Conservation (phyloP, 768 basidiomycete species). For the Favolaschia claudopus region DNA sequence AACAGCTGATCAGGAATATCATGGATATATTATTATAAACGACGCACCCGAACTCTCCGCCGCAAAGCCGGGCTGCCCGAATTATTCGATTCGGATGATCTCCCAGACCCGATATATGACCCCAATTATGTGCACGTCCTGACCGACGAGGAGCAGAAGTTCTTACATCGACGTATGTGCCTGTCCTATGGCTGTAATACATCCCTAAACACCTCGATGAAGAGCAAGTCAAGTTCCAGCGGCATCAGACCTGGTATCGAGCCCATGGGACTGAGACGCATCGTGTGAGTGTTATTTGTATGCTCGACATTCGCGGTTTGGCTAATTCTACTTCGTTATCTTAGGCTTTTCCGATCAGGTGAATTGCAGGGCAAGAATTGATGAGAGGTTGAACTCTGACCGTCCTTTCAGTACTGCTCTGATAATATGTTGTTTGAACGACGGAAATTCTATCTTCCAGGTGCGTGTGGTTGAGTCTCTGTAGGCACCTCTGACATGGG, state of each 20-base stretch:
- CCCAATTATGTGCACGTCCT: conserved; percentile 76
- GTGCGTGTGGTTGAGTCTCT: conserved; percentile 36
- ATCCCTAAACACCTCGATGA: conserved; percentile 2
- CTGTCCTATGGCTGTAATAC: background rate
- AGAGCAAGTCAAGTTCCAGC: conserved; percentile 76
- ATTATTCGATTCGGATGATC: conserved; percentile 77
- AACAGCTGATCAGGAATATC: conserved; percentile 58
- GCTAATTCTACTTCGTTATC: conserved; percentile 11
- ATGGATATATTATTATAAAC: conserved; percentile 80
- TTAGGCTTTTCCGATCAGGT: conserved; percentile 78
- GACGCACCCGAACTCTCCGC: conserved; percentile 64
- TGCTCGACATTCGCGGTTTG: too few species aligned
- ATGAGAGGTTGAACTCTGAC: background rate
- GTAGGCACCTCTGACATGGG: background rate
- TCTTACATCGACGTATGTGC: conserved; percentile 68
- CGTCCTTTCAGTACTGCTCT: conserved; percentile 61
- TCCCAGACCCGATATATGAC: conserved; percentile 81
- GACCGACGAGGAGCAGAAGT: conserved; percentile 67
- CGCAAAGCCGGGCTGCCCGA: conserved; percentile 68
- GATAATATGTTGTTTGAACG: conserved; percentile 74
- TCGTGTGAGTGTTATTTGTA: conserved; percentile 53
- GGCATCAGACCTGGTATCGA: conserved; percentile 85
- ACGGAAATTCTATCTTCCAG: conserved; percentile 86
- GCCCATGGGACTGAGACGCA: conserved; percentile 87
- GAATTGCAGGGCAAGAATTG: background rate